Percentiles rank a stretch among this genome's conserved stretches.
Conservation (phyloP, 441 rosid species). For the Daphne laureola region DNA sequence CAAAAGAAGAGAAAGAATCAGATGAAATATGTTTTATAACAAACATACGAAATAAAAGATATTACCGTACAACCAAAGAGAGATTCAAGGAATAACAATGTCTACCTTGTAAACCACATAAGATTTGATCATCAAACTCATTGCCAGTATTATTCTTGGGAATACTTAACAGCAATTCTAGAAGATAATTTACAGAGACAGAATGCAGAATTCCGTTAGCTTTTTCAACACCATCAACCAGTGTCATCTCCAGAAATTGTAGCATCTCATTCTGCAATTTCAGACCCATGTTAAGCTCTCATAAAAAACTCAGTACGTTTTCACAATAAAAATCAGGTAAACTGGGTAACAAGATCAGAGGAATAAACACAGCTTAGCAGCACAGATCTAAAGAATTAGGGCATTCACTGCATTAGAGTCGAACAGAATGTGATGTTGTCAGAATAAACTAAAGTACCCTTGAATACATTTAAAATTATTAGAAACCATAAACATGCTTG, state of each 20-base stretch:
- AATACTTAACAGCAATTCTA: constrained; percentile 46
- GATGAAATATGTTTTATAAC: not conserved
- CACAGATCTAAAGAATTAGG: too few relatives aligned
- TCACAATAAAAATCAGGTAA: constrained; percentile 8
- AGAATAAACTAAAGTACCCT: too few relatives aligned
- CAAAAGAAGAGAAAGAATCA: constrained; percentile 2
- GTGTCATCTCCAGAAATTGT: constrained; percentile 71
- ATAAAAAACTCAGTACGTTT: constrained; percentile 4
- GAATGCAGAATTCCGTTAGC: constrained; percentile 33
- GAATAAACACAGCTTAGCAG: too few relatives aligned
- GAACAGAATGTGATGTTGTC: too few relatives aligned
- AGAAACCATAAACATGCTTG: too few relatives aligned
- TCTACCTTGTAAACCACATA: constrained; percentile 77
- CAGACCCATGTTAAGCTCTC: constrained; percentile 17
- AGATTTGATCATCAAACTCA: constrained; percentile 44
- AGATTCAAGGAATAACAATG: not conserved
- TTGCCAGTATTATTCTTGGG: constrained; percentile 30
- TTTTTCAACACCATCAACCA: constrained; percentile 61
- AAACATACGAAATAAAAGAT: not conserved
- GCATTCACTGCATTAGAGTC: too few relatives aligned
- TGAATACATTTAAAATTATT: too few relatives aligned
- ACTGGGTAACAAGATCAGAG: not conserved
- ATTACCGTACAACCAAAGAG: not conserved
- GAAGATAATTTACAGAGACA: constrained; percentile 47
- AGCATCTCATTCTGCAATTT: constrained; percentile 49